A percentile compares a stretch with the other conserved stretches of the same genome.
phyloP scores from a whole-genome alignment of 2,329 filamentous ascomycete species.

The Kalaharituber pfeilii region DNA sequence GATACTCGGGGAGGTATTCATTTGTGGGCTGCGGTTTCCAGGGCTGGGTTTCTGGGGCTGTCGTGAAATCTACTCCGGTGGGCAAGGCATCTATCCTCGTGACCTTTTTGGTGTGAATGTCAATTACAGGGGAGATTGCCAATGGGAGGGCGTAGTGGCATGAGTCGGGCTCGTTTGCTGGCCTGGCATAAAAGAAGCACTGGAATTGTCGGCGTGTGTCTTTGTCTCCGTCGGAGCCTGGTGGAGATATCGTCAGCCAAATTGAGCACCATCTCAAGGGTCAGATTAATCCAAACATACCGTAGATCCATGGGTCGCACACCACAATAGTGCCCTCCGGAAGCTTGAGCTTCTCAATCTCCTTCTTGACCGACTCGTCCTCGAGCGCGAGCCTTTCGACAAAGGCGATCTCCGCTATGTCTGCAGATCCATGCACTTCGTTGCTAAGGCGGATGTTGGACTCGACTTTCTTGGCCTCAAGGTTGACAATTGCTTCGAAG shows the following conservation, averaged over 20 bases:
- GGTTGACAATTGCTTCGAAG: constrained; percentile 29
- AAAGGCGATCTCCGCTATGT: constrained; percentile 41
- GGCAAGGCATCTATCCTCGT: constrained; percentile 53
- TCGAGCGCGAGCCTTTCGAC: constrained; percentile 40
- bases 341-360: constrained; percentile 44
- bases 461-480: constrained; percentile 36
- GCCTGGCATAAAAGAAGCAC: constrained; percentile 51
- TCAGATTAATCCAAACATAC: constrained; percentile 23
- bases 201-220: constrained; percentile 40
- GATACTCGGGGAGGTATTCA: constrained; percentile 49
- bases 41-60: constrained; percentile 32
- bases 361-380: constrained; percentile 40
- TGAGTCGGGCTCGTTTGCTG: constrained; percentile 40
- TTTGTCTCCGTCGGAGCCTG: constrained; percentile 36
- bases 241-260: constrained; percentile 3
- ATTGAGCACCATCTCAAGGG: neutral
- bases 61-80: constrained; percentile 45
- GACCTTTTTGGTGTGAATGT: constrained; percentile 44
- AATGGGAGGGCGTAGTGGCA: constrained; percentile 54
- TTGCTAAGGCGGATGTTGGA: constrained; percentile 41
- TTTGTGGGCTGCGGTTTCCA: constrained; percentile 40
- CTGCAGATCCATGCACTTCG: constrained; percentile 41
- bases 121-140: constrained; percentile 49
- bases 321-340: constrained; percentile 42
- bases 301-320: constrained; percentile 49